Evolutionary conservation across 257 asterid genomes (phyloP), one percentile per base, ranked within the genome.

Genomic region (Solanum pinnatisectum): DNA sequence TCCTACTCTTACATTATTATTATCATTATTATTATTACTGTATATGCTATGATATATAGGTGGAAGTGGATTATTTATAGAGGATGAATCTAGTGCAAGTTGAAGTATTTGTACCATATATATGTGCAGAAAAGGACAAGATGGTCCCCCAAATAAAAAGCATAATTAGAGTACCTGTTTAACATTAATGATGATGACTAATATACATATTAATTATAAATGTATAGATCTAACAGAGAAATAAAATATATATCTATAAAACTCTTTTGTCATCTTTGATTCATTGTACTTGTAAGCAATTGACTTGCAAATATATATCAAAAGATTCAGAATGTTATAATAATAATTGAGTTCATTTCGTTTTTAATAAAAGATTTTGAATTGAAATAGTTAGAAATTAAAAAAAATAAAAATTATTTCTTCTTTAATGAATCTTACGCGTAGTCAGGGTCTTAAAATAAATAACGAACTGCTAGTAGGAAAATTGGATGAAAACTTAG

Each of bases 371-470:
- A 0, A 70, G 8, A 16, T 32, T 4, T 15, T 1, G 0, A 8
- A 1, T 71, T 71, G 0, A 2, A 33, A 20, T 0, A 0, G 0
- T 7, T 32, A 1, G 27, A 14, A 70, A 14, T 14, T 1, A 2
- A 67, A 1, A 15, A 67, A 68, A 14, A 15, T 10, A 3, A 0
- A 0, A 27, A 13, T 1, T 3, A 0, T 4, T 70, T 70, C 3
- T 0, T 4, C 2, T 16, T 71, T 33, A 33, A 33, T 33, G 1
- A 4, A 18, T 70, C 10, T 33, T 16, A 71, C 2, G 2, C 2
- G 0, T 71, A 71, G 1, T 33, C 1, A 0, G 5, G 5, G 3
- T 1, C 14, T 32, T 1, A 4, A 71, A 71, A 7, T 3, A 30
- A 32, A 32, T 16, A 32, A 32, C 10, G 6, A 33, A 32, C 3